Evolutionary conservation across 352 stramenopile genomes (phyloP), one percentile per base, ranked within the genome.

Genomic region (Pythium coloratum): DNA sequence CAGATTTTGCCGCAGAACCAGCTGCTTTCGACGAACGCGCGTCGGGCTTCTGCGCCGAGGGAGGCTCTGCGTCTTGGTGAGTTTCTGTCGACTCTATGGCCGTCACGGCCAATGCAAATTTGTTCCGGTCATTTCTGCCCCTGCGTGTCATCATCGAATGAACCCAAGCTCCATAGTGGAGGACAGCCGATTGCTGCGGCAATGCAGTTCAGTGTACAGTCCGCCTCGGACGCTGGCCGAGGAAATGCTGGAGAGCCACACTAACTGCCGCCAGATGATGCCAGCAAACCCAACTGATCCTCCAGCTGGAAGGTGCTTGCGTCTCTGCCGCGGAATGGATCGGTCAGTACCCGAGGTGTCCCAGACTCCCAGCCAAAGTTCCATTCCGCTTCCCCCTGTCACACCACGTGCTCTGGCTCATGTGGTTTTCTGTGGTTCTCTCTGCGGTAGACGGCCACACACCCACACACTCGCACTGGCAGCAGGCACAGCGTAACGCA

Each of bases 51-150:
- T 53, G 46, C 46, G 46, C 44, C 18, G 6, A 3, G 6, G 46
- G 12, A 42, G 34, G 34, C 6, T 32, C 20, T 7, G 46, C 46
- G 46, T 53, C 46, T 53, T 53, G 46, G 46, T 53, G 46, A 53
- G 46, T 53, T 51, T 53, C 46, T 26, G 46, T 53, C 46, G 46
- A 53, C 20, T 53, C 46, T 53, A 53, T 53, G 46, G 18, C n/a
- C 24, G 42, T n/a, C 8, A 6, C 44, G 44, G 13, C 44, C 7
- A 14, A n/a, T 24, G 44, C 44, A 32, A 3, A 8, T 30, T 32
- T 53, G 46, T 44, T 44, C 38, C 46, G n/a, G 20, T 53, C 18
- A 53, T 32, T 10, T 30, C 28, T 4, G 3, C 28, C 28, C 28
- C 28, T 5, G 42, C 18, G 42, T 16, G 46, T 53, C 18, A 30